Conservation (phyloP, 2,329 filamentous ascomycete genomes). For the Fusarium illudens region DNA sequence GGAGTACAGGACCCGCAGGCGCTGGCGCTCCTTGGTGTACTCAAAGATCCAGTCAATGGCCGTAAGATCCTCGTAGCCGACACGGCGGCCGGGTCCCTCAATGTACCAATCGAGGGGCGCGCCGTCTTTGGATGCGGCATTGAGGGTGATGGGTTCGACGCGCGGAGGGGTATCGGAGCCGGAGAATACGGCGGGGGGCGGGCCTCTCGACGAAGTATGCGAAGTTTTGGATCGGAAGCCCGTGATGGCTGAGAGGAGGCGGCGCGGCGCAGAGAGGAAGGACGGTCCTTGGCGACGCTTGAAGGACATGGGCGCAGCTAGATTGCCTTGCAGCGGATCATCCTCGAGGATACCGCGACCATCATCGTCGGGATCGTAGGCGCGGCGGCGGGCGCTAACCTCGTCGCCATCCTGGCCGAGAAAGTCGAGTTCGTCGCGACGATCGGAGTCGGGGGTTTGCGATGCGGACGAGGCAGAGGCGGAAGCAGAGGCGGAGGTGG, state of each 20-base stretch:
- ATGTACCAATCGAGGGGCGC: slow-evolving; percentile 80
- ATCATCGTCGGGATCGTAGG: slow-evolving; percentile 10
- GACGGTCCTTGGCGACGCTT: slow-evolving; percentile 71
- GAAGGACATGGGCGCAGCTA: slow-evolving; percentile 69
- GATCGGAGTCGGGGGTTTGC: slow-evolving; percentile 46
- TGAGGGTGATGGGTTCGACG: slow-evolving; percentile 25
- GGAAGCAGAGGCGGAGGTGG: slow-evolving; percentile 39
- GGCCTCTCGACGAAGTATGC: slow-evolving; percentile 25
- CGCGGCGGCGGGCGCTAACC: slow-evolving; percentile 29
- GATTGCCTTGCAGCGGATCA: slow-evolving; percentile 63
- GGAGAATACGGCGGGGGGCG: slow-evolving; percentile 29
- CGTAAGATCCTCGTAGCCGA: slow-evolving; percentile 94
- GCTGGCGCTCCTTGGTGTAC: slow-evolving; percentile 93
- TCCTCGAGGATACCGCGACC: slow-evolving; percentile 57
- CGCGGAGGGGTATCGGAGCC: slow-evolving; percentile 19
- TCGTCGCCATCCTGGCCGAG: slow-evolving; percentile 47
- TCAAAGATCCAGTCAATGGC: slow-evolving; percentile 99
- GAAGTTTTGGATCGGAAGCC: slow-evolving; percentile 28
- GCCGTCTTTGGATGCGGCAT: slow-evolving; percentile 55
- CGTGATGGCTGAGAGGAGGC: slow-evolving; percentile 60
- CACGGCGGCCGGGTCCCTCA: slow-evolving; percentile 86
- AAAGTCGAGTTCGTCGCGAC: slow-evolving; percentile 59
- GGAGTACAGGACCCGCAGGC: slow-evolving; percentile 78
- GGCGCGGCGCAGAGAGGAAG: slow-evolving; percentile 55
- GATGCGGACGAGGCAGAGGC: slow-evolving; percentile 41